Conservation (phyloP, 257 asterid species). For the Salvia splendens region DNA sequence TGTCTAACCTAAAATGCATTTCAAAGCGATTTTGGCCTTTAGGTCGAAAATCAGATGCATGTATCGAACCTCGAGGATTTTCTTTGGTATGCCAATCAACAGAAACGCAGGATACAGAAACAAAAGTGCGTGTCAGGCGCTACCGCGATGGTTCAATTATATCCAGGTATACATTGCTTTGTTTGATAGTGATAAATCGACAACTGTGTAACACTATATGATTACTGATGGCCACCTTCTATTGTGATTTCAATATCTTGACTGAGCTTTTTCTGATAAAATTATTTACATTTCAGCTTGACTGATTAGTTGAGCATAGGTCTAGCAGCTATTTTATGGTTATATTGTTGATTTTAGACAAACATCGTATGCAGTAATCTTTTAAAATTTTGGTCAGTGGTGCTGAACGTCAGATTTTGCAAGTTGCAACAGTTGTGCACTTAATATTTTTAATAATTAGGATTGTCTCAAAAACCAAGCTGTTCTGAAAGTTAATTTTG, state of each 20-base stretch:
- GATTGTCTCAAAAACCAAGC: not conserved
- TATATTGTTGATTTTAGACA: not conserved
- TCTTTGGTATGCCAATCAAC: conserved; percentile 60
- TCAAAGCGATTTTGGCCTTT: conserved; percentile 54
- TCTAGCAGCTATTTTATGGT: not conserved
- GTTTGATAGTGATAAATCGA: not conserved
- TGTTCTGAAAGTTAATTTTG: conserved; percentile 29
- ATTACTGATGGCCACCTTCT: conserved; percentile 26
- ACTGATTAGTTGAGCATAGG: not conserved
- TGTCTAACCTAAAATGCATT: conserved; percentile 44
- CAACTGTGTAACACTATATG: not conserved
- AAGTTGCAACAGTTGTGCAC: not conserved
- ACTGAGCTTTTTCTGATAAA: conserved; percentile 4
- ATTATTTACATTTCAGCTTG: not conserved
- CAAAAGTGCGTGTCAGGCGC: conserved; percentile 48
- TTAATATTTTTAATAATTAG: not conserved
- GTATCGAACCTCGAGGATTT: conserved; percentile 48
- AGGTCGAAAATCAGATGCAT: conserved; percentile 46
- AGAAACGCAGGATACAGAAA: conserved; percentile 56
- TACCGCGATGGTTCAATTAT: conserved; percentile 44
- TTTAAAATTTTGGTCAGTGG: conserved; percentile 5
- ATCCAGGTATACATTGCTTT: conserved; percentile 52
- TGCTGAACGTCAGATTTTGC: conserved; percentile 6
- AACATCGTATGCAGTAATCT: not conserved
- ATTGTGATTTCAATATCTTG: conserved; percentile 15